Evolutionary conservation across 768 basidiomycete genomes (phyloP), one percentile per base, ranked within the genome.

Genomic region (Boletus tomentosulus): DNA sequence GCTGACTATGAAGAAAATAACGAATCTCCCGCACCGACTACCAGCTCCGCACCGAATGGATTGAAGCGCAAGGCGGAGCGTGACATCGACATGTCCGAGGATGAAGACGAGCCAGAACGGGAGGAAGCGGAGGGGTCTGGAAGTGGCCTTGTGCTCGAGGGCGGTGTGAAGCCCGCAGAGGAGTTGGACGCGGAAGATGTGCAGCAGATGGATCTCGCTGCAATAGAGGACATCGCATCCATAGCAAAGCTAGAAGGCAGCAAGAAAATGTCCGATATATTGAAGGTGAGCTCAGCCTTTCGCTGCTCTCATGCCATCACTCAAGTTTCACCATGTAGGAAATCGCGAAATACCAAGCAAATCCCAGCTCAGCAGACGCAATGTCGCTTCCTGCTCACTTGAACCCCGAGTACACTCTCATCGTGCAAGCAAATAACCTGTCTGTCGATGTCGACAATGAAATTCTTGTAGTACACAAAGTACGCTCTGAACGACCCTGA

Each of bases 391-490:
- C 87, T 24, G 86, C 90, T 2, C 89, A 92, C 66, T 78, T 93
- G 56, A 95, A 96, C 66, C 91, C 93, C 1, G 97, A 99, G 71
- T 99, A 99, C 74, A 84, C 87, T 57, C 78, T 98, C 56, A 98
- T 98, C 63, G 97, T 99, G 5, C 86, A 93, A 62, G 92, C 97
- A 25, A 99, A 99, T 76, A 99, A 99, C 71, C 76, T 98, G 54
- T 92, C 94, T 2, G 97, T 99, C 41, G 97, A 99, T 63, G 86
- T 98, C 6, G 97, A 99, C 73, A 99, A 99, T 62, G 97, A 99
- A 71, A 92, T 98, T 51, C 78, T 99, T 34, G 79, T 99, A 31
- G 95, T 99, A 1, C 92, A 99, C 75, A 99, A 99, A 79, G 93
- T 81, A 62, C 58, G 72, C 65, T 13, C 37, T 27, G 33, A 48